phyloP scores from a whole-genome alignment of 2,329 filamentous ascomycete species.

The Cyanodermella asteris region DNA sequence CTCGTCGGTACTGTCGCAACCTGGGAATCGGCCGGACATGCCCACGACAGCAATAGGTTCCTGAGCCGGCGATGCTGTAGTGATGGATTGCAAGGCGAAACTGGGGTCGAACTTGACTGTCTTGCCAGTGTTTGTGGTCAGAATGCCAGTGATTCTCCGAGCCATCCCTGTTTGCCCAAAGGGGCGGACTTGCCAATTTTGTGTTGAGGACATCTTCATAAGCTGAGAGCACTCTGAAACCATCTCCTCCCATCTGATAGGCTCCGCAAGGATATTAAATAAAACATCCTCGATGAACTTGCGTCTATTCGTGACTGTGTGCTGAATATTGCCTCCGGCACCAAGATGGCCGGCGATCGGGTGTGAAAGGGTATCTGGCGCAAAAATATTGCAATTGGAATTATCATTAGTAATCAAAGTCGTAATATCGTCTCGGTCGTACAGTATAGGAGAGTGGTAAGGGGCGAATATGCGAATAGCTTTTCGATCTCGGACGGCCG shows the following conservation, averaged over 20 bases:
- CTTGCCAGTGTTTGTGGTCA: background rate
- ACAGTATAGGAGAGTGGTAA: constrained; percentile 4
- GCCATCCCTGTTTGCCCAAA: background rate
- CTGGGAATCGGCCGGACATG: constrained; percentile 51
- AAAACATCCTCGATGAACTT: constrained; percentile 1
- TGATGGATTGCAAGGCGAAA: background rate
- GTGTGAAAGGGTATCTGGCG: no score
- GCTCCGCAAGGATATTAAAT: constrained; percentile 1
- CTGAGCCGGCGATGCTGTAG: background rate
- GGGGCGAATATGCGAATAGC: constrained; percentile 1
- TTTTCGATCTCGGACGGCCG: background rate
- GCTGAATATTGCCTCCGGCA: no score
- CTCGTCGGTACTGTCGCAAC: constrained; percentile 40
- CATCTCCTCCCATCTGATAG: constrained; percentile 1
- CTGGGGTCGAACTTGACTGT: background rate
- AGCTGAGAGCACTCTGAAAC: background rate
- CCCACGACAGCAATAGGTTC: constrained; percentile 68
- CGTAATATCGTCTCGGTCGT: constrained; percentile 1
- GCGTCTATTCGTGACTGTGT: constrained; percentile 1
- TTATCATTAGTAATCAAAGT: background rate
- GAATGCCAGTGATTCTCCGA: background rate
- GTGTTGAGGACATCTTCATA: background rate
- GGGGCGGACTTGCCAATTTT: background rate
- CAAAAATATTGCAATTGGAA: no score
- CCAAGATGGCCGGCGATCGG: no score